Percentiles rank a stretch among this genome's conserved stretches.
phyloP scores from a whole-genome alignment of 2,329 filamentous ascomycete species.

The Cladosporium sp. region DNA sequence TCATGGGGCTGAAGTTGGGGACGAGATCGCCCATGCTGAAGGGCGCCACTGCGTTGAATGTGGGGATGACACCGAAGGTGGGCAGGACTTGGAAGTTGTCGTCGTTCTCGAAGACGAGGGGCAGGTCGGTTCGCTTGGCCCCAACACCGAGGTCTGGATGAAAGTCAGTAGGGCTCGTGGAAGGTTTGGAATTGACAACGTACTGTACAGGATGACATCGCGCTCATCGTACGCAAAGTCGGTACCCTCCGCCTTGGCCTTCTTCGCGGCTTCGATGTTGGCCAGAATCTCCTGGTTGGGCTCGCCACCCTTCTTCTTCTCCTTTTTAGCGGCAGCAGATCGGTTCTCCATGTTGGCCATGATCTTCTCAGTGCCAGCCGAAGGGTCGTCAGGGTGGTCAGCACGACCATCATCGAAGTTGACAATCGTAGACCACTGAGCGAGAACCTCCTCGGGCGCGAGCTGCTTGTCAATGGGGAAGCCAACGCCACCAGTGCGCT shows the following conservation, averaged over 20 bases:
- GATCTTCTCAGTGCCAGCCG: constrained; percentile 74
- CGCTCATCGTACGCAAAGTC: constrained; percentile 80
- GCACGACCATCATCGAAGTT: constrained; percentile 85
- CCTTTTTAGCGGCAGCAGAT: constrained; percentile 36
- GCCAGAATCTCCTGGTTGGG: constrained; percentile 62
- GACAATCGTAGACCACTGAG: constrained; percentile 72
- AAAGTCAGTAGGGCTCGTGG: constrained; percentile 4
- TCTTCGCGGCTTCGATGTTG: constrained; percentile 72
- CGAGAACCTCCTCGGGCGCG: constrained; percentile 77
- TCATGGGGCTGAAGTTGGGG: constrained; percentile 96
- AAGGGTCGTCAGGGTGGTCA: constrained; percentile 76
- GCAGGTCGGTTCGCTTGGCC: constrained; percentile 83
- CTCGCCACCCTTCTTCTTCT: constrained; percentile 30
- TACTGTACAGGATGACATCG: constrained; percentile 85
- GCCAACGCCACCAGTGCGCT: constrained; percentile 80
- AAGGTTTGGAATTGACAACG: too few relatives aligned
- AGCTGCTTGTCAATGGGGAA: constrained; percentile 84
- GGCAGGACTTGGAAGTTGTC: constrained; percentile 93
- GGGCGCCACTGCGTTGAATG: constrained; percentile 76
- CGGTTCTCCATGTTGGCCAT: constrained; percentile 84
- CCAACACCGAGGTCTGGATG: constrained; percentile 72
- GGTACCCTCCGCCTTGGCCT: constrained; percentile 66
- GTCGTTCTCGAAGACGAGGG: constrained; percentile 82
- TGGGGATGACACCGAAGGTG: constrained; percentile 95
- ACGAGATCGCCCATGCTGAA: constrained; percentile 80